Base-by-base conservation (phyloP, 805 yeast species). In the Saccharomycopsis malanga region DNA sequence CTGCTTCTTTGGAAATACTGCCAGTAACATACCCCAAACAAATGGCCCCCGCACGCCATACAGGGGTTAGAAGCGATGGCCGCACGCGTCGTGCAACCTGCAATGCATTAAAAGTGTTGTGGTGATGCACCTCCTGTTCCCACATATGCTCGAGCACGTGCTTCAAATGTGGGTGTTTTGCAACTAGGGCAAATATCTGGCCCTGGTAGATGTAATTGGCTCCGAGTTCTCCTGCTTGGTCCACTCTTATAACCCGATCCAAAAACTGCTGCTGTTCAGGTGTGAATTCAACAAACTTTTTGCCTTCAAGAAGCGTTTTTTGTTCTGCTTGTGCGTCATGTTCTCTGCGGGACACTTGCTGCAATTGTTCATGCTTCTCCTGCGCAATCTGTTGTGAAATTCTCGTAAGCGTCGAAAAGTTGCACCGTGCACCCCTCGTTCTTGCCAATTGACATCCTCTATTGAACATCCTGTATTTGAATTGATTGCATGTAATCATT, bases 151-250 rank as follows among this genome's bases (percentile, higher is more conserved):
- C 76, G 58, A 93, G 67, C 10, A 88, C 70, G 0, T 94, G 91
- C 57, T 79, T 86, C 49, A 91, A 68, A 49, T 80, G 77, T 1
- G 95, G 95, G 55, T 74, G 73, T 48, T 79, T 81, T 45, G 71
- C 73, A 10, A 84, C 77, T 44, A 93, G 68, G 2, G 88, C 88
- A 34, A 76, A 68, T 57, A 82, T 84, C 64, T 93, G 98, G 6
- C 98, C 98, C 50, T 81, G 79, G 63, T 93, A 93, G 43, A 93
- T 93, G 56, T 84, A 81, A 62, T 93, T 81, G 1, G 98, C 98
- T 2, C 97, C 98, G 10, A 93, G 74, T 62, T 93, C 98, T 35
- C 98, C 98, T 1, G 98, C 97, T 65, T 93, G 98, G 61, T 93
- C 97, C 5, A 93, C 98, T 44, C 98, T 72, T 34, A 93, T 77